Conservation (phyloP, 805 yeast genomes). For the Ascoidea rubescens region DNA sequence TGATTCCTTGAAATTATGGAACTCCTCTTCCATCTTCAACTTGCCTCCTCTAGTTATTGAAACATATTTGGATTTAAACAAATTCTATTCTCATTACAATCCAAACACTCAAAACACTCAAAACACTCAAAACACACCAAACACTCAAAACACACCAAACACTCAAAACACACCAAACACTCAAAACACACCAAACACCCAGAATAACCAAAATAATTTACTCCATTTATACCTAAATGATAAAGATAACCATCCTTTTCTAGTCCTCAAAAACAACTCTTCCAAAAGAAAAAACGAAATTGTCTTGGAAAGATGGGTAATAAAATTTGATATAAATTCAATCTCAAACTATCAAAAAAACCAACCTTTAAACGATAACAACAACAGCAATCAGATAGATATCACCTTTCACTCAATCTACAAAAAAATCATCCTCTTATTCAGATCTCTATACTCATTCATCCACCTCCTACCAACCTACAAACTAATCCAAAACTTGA, state of each 20-base stretch:
- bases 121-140: no score
- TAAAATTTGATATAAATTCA: slow-evolving; percentile 68
- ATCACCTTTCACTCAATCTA: slow-evolving; percentile 56
- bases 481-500: slow-evolving; percentile 34
- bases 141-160: no score
- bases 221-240: slow-evolving; percentile 49
- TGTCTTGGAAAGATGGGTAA: slow-evolving; percentile 89
- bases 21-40: slow-evolving; percentile 9
- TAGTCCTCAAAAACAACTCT: slow-evolving; percentile 18
- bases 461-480: slow-evolving; percentile 60
- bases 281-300: slow-evolving; percentile 54
- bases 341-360: slow-evolving; percentile 19
- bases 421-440: slow-evolving; percentile 58
- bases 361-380: background rate
- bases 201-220: slow-evolving; percentile 42
- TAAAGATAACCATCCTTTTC: slow-evolving; percentile 36
- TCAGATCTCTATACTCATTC: slow-evolving; percentile 60
- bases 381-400: slow-evolving; percentile 14
- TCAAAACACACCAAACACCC: no score
- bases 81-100: slow-evolving; percentile 15
- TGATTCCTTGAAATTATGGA: no score
- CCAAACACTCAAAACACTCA: background rate
- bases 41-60: slow-evolving; percentile 81
- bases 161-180: no score
- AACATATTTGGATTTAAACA: slow-evolving; percentile 57